Evolutionary conservation across 2,329 filamentous ascomycete species (phyloP).

Genomic region (Aspergillus calidoustus): DNA sequence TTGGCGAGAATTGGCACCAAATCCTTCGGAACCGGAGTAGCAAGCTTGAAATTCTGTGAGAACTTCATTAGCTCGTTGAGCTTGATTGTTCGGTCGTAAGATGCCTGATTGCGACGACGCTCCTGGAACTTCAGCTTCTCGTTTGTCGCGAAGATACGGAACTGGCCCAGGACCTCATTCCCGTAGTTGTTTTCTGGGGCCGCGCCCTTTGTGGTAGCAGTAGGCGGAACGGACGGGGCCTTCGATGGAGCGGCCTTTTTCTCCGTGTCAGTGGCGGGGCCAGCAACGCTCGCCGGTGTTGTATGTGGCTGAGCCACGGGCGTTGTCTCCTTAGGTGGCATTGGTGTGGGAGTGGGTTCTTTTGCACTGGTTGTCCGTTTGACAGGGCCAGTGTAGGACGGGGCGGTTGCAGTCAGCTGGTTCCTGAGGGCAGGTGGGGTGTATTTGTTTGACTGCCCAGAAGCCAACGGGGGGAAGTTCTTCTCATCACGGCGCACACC

Average conservation of each 20-base stretch:
- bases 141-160: slow-evolving; percentile 66
- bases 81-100: slow-evolving; percentile 85
- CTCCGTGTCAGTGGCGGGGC: slow-evolving; percentile 30
- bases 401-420: slow-evolving; percentile 74
- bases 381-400: slow-evolving; percentile 83
- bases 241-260: slow-evolving; percentile 32
- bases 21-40: slow-evolving; percentile 88
- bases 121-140: slow-evolving; percentile 67
- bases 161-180: slow-evolving; percentile 64
- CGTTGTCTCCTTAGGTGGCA: slow-evolving; percentile 32
- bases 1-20: slow-evolving; percentile 95
- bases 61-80: slow-evolving; percentile 95
- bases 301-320: slow-evolving; percentile 24
- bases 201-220: slow-evolving; percentile 56
- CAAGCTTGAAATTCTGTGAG: slow-evolving; percentile 89
- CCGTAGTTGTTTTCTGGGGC: slow-evolving; percentile 58
- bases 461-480: slow-evolving; percentile 68
- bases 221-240: slow-evolving; percentile 29
- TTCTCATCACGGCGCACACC: slow-evolving; percentile 75
- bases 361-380: slow-evolving; percentile 79
- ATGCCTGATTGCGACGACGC: slow-evolving; percentile 58
- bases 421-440: slow-evolving; percentile 87
- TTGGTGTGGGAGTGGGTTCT: slow-evolving; percentile 45
- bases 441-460: slow-evolving; percentile 72
- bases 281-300: slow-evolving; percentile 25